phyloP scores from a whole-genome alignment of 2,329 filamentous ascomycete genomes.

The Penicillium palitans region DNA sequence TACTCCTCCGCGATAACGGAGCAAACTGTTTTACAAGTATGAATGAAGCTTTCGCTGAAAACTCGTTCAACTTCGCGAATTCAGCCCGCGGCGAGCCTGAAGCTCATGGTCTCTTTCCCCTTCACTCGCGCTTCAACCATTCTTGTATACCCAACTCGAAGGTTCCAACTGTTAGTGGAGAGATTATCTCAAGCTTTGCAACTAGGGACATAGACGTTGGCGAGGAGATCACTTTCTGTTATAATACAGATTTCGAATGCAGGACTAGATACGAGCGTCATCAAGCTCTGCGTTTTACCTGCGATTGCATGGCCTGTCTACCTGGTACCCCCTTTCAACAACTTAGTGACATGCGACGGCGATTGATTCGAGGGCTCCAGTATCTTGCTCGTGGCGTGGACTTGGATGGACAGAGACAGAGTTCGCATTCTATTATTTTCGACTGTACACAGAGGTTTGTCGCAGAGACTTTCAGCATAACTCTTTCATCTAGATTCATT shows the following conservation, averaged over 20 bases:
- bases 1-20: neutral
- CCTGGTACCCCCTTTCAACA: neutral
- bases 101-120: neutral
- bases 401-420: neutral
- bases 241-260: neutral
- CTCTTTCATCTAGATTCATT: neutral
- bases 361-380: slow-evolving; percentile 2
- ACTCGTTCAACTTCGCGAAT: neutral
- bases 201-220: neutral
- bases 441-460: neutral
- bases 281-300: neutral
- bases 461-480: neutral
- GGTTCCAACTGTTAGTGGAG: neutral
- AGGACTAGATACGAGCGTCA: slow-evolving; percentile 1
- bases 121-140: slow-evolving; percentile 7
- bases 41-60: neutral
- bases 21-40: neutral
- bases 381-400: neutral
- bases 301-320: neutral
- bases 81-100: neutral
- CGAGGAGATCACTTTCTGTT: neutral
- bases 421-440: neutral
- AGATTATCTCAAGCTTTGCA: neutral
- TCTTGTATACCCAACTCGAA: neutral
- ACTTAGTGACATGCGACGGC: neutral